phyloP scores from a whole-genome alignment of 495 filamentous ascomycete genomes.

The Aspergillus olivimuriae region DNA sequence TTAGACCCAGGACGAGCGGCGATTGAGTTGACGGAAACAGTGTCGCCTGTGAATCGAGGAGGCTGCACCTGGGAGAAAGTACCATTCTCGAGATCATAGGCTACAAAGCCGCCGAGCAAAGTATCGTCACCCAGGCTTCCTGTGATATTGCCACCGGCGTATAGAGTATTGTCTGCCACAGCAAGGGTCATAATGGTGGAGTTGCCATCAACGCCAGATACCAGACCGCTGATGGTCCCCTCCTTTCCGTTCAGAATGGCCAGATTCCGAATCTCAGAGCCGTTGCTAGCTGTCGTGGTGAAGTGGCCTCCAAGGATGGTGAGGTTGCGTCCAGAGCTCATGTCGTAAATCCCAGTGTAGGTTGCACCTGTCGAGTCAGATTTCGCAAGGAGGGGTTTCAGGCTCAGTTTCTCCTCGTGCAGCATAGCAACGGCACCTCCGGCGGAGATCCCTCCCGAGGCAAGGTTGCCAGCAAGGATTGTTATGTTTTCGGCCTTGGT shows the following conservation, averaged over 20 bases:
- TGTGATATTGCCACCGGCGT: conserved; percentile 72
- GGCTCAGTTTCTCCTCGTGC: conserved; percentile 40
- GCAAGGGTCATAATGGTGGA: conserved; percentile 71
- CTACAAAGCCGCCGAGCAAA: conserved; percentile 64
- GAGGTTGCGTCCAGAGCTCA: conserved; percentile 59
- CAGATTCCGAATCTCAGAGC: conserved; percentile 69
- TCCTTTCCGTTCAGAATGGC: conserved; percentile 62
- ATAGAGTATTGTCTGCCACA: conserved; percentile 63
- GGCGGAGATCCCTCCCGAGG: conserved; percentile 60
- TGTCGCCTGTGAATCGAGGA: conserved; percentile 57
- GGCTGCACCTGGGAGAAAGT: conserved; percentile 59
- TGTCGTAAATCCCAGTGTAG: conserved; percentile 71
- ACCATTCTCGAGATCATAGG: conserved; percentile 64
- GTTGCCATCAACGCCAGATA: conserved; percentile 55
- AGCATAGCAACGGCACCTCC: conserved; percentile 62
- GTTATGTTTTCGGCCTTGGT: conserved; percentile 55
- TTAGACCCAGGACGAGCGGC: conserved; percentile 55
- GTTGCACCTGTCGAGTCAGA: conserved; percentile 57
- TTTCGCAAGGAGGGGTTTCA: conserved; percentile 56
- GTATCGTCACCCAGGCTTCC: conserved; percentile 61
- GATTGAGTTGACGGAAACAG: conserved; percentile 70
- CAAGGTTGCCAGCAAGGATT: conserved; percentile 72
- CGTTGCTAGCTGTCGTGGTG: conserved; percentile 59
- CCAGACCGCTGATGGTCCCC: conserved; percentile 63
- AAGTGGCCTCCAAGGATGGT: conserved; percentile 91